Evolutionary conservation across 805 yeast species (phyloP), one percentile per base, ranked within the genome.

Genomic region (Nakazawaea peltata): DNA sequence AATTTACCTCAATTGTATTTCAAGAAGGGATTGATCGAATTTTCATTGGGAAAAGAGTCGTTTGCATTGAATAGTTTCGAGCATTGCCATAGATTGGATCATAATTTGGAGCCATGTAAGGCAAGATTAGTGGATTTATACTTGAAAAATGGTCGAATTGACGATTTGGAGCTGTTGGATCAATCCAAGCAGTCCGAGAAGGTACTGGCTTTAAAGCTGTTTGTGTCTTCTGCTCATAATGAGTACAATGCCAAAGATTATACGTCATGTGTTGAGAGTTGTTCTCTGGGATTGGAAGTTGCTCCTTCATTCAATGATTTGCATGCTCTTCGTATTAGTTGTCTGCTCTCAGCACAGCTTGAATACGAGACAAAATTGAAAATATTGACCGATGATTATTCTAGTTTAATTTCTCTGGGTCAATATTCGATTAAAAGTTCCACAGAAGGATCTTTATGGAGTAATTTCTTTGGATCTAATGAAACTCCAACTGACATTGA

Each of bases 11-110:
- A 68, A 42, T 53, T 77, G 1, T 65, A 68, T 41, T 77, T 71
- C 49, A 78, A 74, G 48, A 67, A 69, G 37, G 87, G 85, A 0
- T 50, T 79, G 29, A 69, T 80, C 3, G 79, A 78, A 36, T 53
- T 77, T 36, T 66, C 76, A 11, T 48, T 77, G 42, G 74, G 74
- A 23, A 71, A 70, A 39, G 81, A 74, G 21, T 43, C 52, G 22
- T 59, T 61, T 26, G 80, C 88, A 0, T 57, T 75, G 6, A 51
- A 52, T 2, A 77, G 74, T 43, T 72, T 81, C 38, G 61, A 67
- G 39, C 49, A 45, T 11, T 71, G 80, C 17, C 49, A 73, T 30
- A 47, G 50, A n/a, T 48, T 62, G 42, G 61, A 62, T 4, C 32
- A 37, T 32, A 54, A 48, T 36, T 64, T 62, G 39, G 44, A 46